Percentiles rank a stretch among this genome's conserved stretches.
Evolutionary conservation across 2,329 filamentous ascomycete species (phyloP).

Genomic region (Blastomyces gilchristii): DNA sequence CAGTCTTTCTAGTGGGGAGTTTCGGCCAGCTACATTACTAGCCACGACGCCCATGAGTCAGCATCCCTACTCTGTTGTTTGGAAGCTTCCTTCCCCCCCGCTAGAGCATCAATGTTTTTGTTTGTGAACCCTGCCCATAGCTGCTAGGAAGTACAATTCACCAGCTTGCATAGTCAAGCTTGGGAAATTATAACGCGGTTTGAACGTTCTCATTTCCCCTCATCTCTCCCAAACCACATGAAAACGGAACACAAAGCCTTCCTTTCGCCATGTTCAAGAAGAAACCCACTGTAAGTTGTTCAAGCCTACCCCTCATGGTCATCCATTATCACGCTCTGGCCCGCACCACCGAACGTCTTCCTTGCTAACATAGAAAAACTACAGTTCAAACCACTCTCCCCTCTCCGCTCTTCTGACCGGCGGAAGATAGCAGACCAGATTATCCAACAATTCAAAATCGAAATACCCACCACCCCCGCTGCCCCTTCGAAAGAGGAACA

Average conservation of each 20-base stretch:
- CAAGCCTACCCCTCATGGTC: conserved; percentile 13
- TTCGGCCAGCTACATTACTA: too few relatives aligned
- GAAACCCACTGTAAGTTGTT: conserved; percentile 44
- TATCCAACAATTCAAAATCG: conserved; percentile 50
- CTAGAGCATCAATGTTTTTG: too few relatives aligned
- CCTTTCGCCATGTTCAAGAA: conserved; percentile 49
- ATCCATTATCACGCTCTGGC: background rate
- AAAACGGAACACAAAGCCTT: background rate
- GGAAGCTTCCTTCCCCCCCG: background rate
- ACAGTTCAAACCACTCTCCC: conserved; percentile 56
- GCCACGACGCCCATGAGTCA: conserved; percentile 2
- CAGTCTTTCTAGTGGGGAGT: background rate
- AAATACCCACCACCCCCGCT: conserved; percentile 34
- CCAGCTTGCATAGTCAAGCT: background rate
- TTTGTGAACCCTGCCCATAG: background rate
- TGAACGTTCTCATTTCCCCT: background rate
- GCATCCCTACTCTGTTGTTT: background rate
- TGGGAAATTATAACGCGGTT: background rate
- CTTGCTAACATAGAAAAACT: conserved; percentile 11
- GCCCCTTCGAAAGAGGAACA: conserved; percentile 26
- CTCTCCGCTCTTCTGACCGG: conserved; percentile 57
- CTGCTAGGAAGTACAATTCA: background rate
- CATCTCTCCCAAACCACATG: background rate
- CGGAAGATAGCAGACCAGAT: conserved; percentile 58
- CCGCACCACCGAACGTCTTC: background rate